A percentile compares a stretch with the other conserved stretches of the same genome.
Conservation (phyloP, 805 yeast species). For the Scheffersomyces ergatensis region DNA sequence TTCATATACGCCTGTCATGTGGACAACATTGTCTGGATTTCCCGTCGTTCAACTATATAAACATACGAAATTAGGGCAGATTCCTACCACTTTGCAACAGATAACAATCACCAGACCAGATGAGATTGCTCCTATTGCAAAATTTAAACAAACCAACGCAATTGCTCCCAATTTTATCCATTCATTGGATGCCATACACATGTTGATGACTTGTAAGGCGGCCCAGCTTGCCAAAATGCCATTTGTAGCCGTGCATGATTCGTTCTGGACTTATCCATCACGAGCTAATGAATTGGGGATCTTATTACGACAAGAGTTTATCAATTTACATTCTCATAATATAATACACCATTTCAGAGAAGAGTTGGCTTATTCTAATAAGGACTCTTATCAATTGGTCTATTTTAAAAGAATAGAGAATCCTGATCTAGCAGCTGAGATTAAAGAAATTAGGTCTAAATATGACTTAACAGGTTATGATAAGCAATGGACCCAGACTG, state of each 20-base stretch:
- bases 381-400: slow-evolving; percentile 29
- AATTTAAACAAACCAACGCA: slow-evolving; percentile 30
- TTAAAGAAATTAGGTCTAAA: slow-evolving; percentile 5
- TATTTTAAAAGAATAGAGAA: slow-evolving; percentile 20
- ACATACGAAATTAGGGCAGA: slow-evolving; percentile 7
- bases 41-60: slow-evolving; percentile 40
- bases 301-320: slow-evolving; percentile 32
- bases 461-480: not conserved
- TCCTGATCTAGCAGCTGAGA: slow-evolving; percentile 6
- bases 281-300: slow-evolving; percentile 24
- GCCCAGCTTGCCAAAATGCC: slow-evolving; percentile 17
- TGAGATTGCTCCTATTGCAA: slow-evolving; percentile 21
- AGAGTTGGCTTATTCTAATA: slow-evolving; percentile 22
- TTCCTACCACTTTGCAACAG: slow-evolving; percentile 21
- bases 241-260: slow-evolving; percentile 42
- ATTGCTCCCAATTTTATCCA: slow-evolving; percentile 45
- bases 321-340: slow-evolving; percentile 27
- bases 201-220: slow-evolving; percentile 32
- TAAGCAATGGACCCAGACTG: slow-evolving; percentile 1
- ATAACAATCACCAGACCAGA: slow-evolving; percentile 14
- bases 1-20: slow-evolving; percentile 34
- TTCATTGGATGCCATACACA: slow-evolving; percentile 39
- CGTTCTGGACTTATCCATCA: slow-evolving; percentile 41
- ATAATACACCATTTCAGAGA: slow-evolving; percentile 21
- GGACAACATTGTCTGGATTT: slow-evolving; percentile 41